Evolutionary conservation across 768 basidiomycete species (phyloP).

Genomic region (Mrakia blollopis): DNA sequence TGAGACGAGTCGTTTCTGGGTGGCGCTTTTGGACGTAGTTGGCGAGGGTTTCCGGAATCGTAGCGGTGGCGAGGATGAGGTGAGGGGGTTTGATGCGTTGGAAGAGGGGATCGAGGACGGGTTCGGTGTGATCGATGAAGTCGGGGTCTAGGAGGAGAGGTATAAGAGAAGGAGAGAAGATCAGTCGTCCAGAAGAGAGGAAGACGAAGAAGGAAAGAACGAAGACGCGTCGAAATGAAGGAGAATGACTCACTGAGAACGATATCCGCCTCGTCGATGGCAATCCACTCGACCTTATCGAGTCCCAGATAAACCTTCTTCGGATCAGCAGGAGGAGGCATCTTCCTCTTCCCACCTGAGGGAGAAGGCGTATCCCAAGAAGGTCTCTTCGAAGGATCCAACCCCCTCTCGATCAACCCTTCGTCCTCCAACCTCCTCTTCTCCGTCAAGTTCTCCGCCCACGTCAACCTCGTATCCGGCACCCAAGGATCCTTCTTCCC

Average conservation of each 20-base stretch:
- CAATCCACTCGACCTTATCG: slow-evolving; percentile 74
- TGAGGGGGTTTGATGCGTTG: slow-evolving; percentile 57
- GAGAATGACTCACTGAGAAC: slow-evolving; percentile 61
- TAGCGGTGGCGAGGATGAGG: slow-evolving; percentile 75
- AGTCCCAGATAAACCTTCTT: slow-evolving; percentile 51
- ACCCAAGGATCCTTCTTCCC: slow-evolving; percentile 35
- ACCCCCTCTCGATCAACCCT: slow-evolving; percentile 17
- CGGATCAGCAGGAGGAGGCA: slow-evolving; percentile 47
- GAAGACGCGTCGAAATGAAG: slow-evolving; percentile 36
- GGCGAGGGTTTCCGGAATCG: slow-evolving; percentile 64
- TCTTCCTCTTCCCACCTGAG: slow-evolving; percentile 46
- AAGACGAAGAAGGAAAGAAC: no score
- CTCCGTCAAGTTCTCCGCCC: slow-evolving; percentile 58
- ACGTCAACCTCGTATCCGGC: slow-evolving; percentile 51
- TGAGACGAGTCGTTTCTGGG: slow-evolving; percentile 49
- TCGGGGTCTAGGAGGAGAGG: slow-evolving; percentile 58
- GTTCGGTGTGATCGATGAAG: slow-evolving; percentile 66
- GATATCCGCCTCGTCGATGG: slow-evolving; percentile 87
- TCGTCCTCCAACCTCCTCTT: slow-evolving; percentile 47
- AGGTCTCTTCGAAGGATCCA: slow-evolving; percentile 40
- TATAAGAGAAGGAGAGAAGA: background rate
- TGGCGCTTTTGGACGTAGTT: slow-evolving; percentile 36
- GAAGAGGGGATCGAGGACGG: slow-evolving; percentile 27
- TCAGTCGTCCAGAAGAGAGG: no score
- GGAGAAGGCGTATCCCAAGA: background rate